A percentile compares a stretch with the other conserved stretches of the same genome.
These are phyloP conservation scores for Tuber indicum DNA, from an alignment of 495 filamentous ascomycete genomes.

Conservation along the genomic window DNA sequence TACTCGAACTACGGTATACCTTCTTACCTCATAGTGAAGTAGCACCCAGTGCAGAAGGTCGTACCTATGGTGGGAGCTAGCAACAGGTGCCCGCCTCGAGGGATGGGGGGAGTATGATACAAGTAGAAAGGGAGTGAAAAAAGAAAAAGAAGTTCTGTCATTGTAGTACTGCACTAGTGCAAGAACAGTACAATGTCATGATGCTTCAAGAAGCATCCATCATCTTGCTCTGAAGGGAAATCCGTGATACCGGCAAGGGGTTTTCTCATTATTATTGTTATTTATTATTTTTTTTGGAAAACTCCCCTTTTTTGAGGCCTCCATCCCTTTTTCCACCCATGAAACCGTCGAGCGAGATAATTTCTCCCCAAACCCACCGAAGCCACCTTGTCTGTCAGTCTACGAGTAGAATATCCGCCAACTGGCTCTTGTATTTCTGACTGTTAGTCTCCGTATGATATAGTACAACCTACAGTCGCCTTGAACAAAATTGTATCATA, in stretches of 20 bases:
- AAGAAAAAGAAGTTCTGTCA: not conserved
- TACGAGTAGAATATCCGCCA: not conserved
- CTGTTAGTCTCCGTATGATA: not conserved
- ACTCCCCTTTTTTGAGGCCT: conserved; percentile 10
- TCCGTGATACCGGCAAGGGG: not conserved
- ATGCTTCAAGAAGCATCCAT: not conserved
- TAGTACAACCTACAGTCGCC: not conserved
- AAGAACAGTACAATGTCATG: not conserved
- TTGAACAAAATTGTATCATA: not conserved
- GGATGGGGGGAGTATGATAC: not conserved
- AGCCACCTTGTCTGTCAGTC: not conserved
- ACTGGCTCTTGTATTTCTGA: not conserved
- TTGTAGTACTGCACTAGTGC: not conserved
- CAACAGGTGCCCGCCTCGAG: not conserved
- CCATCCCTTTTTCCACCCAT: conserved; percentile 31
- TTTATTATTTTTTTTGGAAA: conserved; percentile 12
- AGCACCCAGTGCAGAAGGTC: not conserved
- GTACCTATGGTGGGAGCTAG: not conserved
- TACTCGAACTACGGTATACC: not conserved
- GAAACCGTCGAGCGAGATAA: conserved; percentile 26
- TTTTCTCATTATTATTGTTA: not conserved
- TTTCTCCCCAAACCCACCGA: not conserved
- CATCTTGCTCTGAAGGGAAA: not conserved
- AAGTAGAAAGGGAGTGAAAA: not conserved
- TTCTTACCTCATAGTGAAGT: not conserved